A percentile compares a stretch with the other conserved stretches of the same genome.
These are phyloP conservation scores for Chlorella sp. DNA, from an alignment of 139 green algal species.

Conservation along the genomic window DNA sequence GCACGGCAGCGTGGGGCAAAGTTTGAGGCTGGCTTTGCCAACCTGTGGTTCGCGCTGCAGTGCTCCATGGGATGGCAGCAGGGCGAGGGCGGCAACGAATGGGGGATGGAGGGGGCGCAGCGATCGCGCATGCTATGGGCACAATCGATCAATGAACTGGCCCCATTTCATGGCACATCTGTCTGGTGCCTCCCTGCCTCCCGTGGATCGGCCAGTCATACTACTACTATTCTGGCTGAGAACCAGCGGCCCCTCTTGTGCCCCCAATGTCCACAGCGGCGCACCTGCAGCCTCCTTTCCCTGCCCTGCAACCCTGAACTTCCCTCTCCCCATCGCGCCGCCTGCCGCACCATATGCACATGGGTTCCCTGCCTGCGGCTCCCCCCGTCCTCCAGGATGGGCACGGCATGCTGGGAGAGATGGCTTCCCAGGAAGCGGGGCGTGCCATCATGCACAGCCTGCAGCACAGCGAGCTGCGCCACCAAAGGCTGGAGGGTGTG, in stretches of 20 bases:
- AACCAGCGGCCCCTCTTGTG: too few species aligned
- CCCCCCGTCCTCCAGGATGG: conserved; percentile 19
- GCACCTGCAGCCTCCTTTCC: neutral
- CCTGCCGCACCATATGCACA: neutral
- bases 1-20: neutral
- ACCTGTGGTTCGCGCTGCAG: too few species aligned
- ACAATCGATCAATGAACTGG: too few species aligned
- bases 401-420: conserved; percentile 66
- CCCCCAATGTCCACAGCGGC: too few species aligned
- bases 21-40: neutral
- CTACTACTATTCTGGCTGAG: too few species aligned
- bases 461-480: neutral
- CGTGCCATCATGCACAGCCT: conserved; percentile 42
- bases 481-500: conserved; percentile 1
- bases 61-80: too few species aligned
- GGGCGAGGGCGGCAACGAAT: too few species aligned
- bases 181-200: too few species aligned
- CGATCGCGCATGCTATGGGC: too few species aligned
- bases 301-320: neutral
- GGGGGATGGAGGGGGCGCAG: too few species aligned
- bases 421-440: conserved; percentile 33
- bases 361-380: neutral
- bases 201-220: too few species aligned
- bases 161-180: too few species aligned
- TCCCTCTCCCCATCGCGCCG: neutral